These are phyloP conservation scores for Ormosia semicastrata DNA, from an alignment of 306 rosid species.

Conservation along the genomic window DNA sequence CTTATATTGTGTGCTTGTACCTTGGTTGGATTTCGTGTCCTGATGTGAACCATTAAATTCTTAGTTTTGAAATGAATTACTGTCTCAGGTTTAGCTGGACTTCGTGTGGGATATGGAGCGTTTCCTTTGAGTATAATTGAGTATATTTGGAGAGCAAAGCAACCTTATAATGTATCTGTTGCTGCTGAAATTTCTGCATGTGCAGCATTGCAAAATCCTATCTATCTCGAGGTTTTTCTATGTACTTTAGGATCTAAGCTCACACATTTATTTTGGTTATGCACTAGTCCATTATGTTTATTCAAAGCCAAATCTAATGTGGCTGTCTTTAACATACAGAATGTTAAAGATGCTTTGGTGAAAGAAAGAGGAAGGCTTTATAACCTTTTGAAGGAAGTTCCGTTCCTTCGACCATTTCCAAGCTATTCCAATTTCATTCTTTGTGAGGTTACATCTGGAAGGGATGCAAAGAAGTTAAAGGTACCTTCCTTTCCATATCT, in stretches of 20 bases:
- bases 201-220: constrained; percentile 85
- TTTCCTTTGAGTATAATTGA: constrained; percentile 85
- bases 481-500: constrained; percentile 37
- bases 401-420: constrained; percentile 79
- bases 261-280: neutral
- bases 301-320: constrained; percentile 31
- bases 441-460: constrained; percentile 77
- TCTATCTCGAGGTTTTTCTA: constrained; percentile 73
- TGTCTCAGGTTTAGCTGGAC: constrained; percentile 93
- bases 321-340: constrained; percentile 39
- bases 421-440: constrained; percentile 93
- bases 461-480: constrained; percentile 89
- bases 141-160: constrained; percentile 96
- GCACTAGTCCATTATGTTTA: neutral
- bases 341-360: constrained; percentile 74
- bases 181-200: constrained; percentile 96
- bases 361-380: constrained; percentile 77
- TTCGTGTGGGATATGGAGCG: constrained; percentile 98
- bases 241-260: neutral
- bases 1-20: neutral
- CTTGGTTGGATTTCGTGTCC: neutral
- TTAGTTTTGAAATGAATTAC: constrained; percentile 4
- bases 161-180: constrained; percentile 93
- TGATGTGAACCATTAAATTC: constrained; percentile 1
- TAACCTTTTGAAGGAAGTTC: constrained; percentile 61